A percentile compares a stretch with the other conserved stretches of the same genome.
Conservation (phyloP, 768 basidiomycete genomes). For the Auriculariales sp. region DNA sequence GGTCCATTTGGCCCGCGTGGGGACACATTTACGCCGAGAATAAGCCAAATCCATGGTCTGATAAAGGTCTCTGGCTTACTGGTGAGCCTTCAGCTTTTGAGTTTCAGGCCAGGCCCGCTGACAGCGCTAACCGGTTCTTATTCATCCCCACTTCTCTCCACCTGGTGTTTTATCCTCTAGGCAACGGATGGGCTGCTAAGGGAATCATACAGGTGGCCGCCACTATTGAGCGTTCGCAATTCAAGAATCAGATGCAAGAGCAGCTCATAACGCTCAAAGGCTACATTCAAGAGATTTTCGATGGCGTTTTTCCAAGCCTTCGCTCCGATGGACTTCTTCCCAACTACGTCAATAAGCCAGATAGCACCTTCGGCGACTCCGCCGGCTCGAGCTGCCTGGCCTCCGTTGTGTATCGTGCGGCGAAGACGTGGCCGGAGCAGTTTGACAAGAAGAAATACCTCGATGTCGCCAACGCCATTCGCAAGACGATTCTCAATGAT, state of each 20-base stretch:
- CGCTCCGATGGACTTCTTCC: slow-evolving; percentile 18
- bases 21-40: slow-evolving; percentile 20
- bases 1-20: slow-evolving; percentile 22
- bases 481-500: slow-evolving; percentile 16
- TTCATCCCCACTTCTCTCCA: neutral
- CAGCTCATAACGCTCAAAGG: slow-evolving; percentile 17
- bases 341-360: slow-evolving; percentile 20
- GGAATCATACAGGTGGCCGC: slow-evolving; percentile 27
- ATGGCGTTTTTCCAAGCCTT: slow-evolving; percentile 13
- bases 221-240: slow-evolving; percentile 21
- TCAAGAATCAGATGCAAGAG: slow-evolving; percentile 13
- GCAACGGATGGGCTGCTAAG: slow-evolving; percentile 26
- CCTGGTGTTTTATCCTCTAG: slow-evolving; percentile 1
- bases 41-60: slow-evolving; percentile 6
- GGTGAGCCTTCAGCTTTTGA: slow-evolving; percentile 9
- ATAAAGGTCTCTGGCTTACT: slow-evolving; percentile 21
- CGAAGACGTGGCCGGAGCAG: slow-evolving; percentile 16
- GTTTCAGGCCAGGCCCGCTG: neutral
- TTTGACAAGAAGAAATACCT: slow-evolving; percentile 19
- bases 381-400: slow-evolving; percentile 18
- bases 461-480: slow-evolving; percentile 17
- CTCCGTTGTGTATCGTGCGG: slow-evolving; percentile 14
- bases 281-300: slow-evolving; percentile 23
- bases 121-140: neutral
- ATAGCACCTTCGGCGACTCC: slow-evolving; percentile 19